Base-by-base conservation (phyloP, 306 rosid genomes). In the Prinsepia uniflora region DNA sequence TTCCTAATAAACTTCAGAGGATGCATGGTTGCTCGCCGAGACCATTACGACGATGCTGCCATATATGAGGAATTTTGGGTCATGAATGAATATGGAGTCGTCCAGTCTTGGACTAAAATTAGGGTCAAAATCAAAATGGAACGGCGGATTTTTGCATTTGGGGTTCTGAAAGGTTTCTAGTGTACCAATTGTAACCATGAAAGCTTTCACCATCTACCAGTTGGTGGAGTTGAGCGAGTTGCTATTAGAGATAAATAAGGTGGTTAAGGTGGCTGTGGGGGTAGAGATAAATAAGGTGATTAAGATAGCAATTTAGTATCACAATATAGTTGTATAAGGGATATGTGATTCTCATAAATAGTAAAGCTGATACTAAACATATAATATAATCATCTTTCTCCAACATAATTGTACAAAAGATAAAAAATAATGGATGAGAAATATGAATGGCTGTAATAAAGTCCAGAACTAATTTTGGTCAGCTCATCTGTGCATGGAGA, bases 61-160 rank as follows among this genome's bases (percentile, higher is more conserved):
- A 8, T 1, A 10, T 6, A 5, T 6, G 2, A 34, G 6, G 47
- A 49, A 14, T 48, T 66, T 66, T 66, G 71, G 71, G 24, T 66
- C 9, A 66, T 66, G 71, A 47, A 66, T 7, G 44, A 66, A 34
- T 17, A 66, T 30, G 43, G 34, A 10, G 17, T 34, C 24, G 34
- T 9, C 6, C 17, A 48, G 45, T 48, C 71, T 15, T 67, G 71
- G 71, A 67, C 59, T 34, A 67, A 48, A 67, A 67, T 67, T 10
- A 8, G 15, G 14, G 9, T 67, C 71, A 30, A 15, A 22, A 67
- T 15, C 14, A 24, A 57, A 17, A 17, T 67, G 36, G 36, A 30
- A 48, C 34, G 1, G 5, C 10, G 0, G 1, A 7, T 5, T 15
- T 6, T 49, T 2, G 5, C 58, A 15, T 1, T 14, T 40, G 20